phyloP scores from a whole-genome alignment of 306 rosid species.

The Inga oerstediana region DNA sequence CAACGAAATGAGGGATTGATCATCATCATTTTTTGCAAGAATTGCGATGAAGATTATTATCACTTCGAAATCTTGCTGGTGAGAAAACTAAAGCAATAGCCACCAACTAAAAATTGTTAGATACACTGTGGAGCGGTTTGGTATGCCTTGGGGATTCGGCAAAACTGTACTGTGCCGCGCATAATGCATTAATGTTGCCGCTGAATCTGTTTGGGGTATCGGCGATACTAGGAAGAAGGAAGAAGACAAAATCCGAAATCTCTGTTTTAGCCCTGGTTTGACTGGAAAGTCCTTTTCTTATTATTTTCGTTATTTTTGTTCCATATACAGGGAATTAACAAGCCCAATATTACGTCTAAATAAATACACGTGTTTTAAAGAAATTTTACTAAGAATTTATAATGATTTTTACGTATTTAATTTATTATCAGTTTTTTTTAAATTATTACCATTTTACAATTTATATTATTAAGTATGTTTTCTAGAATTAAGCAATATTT shows the following conservation, averaged over 20 bases:
- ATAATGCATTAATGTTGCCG: neutral
- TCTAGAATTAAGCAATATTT: no score
- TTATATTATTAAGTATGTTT: no score
- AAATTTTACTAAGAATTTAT: neutral
- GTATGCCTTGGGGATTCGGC: neutral
- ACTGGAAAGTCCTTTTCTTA: neutral
- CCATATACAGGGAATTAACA: no score
- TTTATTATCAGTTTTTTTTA: no score
- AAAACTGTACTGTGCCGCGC: neutral
- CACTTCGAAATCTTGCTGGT: neutral
- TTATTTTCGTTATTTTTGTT: no score
- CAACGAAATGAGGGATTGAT: conserved; percentile 51
- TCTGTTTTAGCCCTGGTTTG: neutral
- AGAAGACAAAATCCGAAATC: neutral
- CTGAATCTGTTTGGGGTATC: neutral
- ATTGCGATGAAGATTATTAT: neutral
- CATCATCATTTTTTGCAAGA: neutral
- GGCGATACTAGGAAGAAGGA: neutral
- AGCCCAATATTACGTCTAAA: no score
- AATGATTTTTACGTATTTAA: no score
- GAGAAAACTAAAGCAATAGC: neutral
- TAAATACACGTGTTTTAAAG: neutral
- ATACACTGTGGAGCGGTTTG: neutral
- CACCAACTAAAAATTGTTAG: neutral
- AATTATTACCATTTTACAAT: neutral